Evolutionary conservation across 129 eudicot genomes (phyloP), one percentile per base, ranked within the genome.

Genomic region (Rutidosis leptorrhynchoides): DNA sequence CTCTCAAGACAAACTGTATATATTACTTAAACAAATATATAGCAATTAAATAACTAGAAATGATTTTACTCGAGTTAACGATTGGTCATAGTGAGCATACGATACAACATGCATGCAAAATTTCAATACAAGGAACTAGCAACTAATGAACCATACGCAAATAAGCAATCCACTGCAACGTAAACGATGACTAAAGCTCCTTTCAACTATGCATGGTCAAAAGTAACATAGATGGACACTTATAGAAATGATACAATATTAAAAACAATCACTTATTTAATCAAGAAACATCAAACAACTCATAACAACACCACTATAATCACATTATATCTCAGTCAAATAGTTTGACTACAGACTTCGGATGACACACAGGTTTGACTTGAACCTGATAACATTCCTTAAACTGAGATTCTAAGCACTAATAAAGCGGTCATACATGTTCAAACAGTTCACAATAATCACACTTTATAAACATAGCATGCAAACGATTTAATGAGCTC

Each of bases 371-470:
- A n/a, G n/a, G 10, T 23, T 68, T 68, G 53, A 28, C 62, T 69
- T 25, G 7, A 28, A 42, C 9, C 17, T 29, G 68, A 42, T 20
- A 70, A 20, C 22, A 8, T 70, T 58, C 42, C 22, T 26, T 23
- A 19, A 19, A 40, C 25, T 14, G 19, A 64, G 45, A 53, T 35
- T 40, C 11, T 54, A 54, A n/a, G 52, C n/a, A 9, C 9, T 9
- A 16, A 26, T 35, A 52, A 25, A 27, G 52, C 15, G 43, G 16
- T 73, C 65, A 32, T 49, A 62, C 62, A 72, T 62, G 45, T 52
- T 72, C 63, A 71, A 22, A 22, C 16, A 28, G 43, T 65, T 73
- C 25, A 74, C 56, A 59, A 52, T 53, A 70, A 60, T 32, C 54
- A 21, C 9, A 17, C 27, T 30, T 30, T 10, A 4, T 22, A 22